These are phyloP conservation scores for Populus hybrid DNA, from an alignment of 441 rosid genomes.

Conservation along the genomic window DNA sequence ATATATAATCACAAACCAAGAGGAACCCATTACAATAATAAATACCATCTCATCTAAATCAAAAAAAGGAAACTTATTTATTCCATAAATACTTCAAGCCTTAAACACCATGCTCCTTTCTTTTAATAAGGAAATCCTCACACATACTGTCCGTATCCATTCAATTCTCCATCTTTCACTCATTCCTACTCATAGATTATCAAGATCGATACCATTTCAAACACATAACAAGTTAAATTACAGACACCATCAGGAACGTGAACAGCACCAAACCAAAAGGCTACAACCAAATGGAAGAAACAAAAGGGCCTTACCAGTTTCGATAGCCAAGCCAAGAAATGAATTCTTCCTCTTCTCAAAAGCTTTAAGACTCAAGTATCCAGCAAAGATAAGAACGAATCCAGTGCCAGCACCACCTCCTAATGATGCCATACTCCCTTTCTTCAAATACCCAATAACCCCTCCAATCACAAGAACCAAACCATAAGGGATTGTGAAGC, in stretches of 20 bases:
- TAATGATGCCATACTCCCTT: constrained; percentile 72
- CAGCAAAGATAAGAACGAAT: constrained; percentile 70
- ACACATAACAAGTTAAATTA: not conserved
- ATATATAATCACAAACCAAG: not conserved
- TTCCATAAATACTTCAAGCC: not conserved
- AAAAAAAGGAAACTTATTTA: not conserved
- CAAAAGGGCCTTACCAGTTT: constrained; percentile 51
- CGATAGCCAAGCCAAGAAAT: constrained; percentile 50
- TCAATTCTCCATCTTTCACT: not conserved
- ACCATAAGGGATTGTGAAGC: constrained; percentile 96
- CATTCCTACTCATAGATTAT: not conserved
- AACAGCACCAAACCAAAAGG: not conserved
- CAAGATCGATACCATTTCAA: not conserved
- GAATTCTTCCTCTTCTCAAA: constrained; percentile 69
- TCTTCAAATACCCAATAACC: constrained; percentile 63
- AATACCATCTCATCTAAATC: not conserved
- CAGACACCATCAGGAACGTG: not conserved
- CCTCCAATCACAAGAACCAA: constrained; percentile 81
- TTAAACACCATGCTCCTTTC: not conserved
- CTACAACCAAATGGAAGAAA: not conserved
- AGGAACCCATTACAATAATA: not conserved
- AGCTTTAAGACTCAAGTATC: constrained; percentile 79
- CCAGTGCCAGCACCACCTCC: constrained; percentile 87
- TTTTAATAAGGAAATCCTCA: not conserved
- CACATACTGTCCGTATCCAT: not conserved